A percentile compares a stretch with the other conserved stretches of the same genome.
phyloP scores from a whole-genome alignment of 305 asterid genomes.

The Fraxinus sp. region DNA sequence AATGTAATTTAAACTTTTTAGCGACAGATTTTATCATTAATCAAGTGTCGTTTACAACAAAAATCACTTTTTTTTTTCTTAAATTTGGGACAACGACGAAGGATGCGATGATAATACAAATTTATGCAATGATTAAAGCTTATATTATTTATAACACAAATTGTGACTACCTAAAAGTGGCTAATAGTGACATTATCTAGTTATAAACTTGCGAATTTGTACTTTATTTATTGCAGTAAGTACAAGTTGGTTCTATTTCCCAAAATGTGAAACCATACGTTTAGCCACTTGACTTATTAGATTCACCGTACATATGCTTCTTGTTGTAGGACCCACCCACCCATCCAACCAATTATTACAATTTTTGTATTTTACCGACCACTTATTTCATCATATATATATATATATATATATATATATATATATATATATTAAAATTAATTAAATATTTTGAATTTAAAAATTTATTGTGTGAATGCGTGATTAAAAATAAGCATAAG shows the following conservation, averaged over 20 bases:
- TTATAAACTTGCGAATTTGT: not conserved
- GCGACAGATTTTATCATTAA: not conserved
- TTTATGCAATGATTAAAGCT: not conserved
- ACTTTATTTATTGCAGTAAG: not conserved
- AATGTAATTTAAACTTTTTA: not conserved
- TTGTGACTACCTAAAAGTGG: not conserved
- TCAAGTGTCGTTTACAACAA: not conserved
- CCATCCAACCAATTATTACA: not conserved
- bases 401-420: too few species aligned
- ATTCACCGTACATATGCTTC: conserved; percentile 7
- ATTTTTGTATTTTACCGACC: not conserved
- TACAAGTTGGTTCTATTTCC: not conserved
- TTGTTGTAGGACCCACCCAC: not conserved
- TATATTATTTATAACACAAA: not conserved
- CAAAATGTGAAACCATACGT: not conserved
- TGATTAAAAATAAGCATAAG: too few species aligned
- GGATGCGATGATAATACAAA: not conserved
- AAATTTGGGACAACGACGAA: not conserved
- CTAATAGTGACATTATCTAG: not conserved
- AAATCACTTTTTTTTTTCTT: not conserved
- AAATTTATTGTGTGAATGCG: too few species aligned
- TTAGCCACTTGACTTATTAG: not conserved
- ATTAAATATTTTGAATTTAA: too few species aligned
- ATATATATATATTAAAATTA: too few species aligned
- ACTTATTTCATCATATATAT: too few species aligned